Base-by-base conservation (phyloP, 2,329 filamentous ascomycete genomes). In the Sarocladium oryzae region DNA sequence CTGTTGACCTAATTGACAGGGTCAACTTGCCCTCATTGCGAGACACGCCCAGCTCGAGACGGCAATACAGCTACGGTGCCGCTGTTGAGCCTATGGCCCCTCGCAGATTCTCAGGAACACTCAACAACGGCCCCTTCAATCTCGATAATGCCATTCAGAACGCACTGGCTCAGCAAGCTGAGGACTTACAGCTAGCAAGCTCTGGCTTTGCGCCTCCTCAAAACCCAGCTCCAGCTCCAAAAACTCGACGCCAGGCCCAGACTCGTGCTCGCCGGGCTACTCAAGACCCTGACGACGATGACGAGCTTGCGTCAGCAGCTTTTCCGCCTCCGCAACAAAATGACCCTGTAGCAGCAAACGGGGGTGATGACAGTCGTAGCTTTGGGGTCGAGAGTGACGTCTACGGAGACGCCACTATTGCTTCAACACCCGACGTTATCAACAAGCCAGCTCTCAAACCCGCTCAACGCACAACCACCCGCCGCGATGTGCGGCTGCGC, bases 21-120 rank as follows among this genome's bases (percentile, higher is more conserved):
- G 40, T 45, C 10, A 20, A 45, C 28, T 23, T 45, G 4, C 61
- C 62, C 1, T 16, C 46, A 3, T 52, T 66, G 4, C 41, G 54
- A 32, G 67, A 64, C 3, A 69, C 68, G 0, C 66, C 68, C 4
- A 68, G 65, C 40, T 60, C 65, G 10, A 60, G 66, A 26, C 60
- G 67, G 35, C 66, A 69, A 53, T 70, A 69, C 52, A 62, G 66
- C 1, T 70, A 70, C 56, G 68, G 68, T 30, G 64, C 68, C 30
- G 65, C 52, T n/a, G 61, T 56, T 26, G 68, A 70, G 48, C 68
- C 68, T 61, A 18, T 50, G 55, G 30, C 54, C 58, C 9, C 45
- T 28, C 45, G 45, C 10, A 21, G 45, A 4, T 35, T 49, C 13
- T 21, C 20, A 13, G 45, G 45, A 21, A 18, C 26, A 9, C 20